Conservation (phyloP, 2,329 filamentous ascomycete species). For the Zymoseptoria brevis region DNA sequence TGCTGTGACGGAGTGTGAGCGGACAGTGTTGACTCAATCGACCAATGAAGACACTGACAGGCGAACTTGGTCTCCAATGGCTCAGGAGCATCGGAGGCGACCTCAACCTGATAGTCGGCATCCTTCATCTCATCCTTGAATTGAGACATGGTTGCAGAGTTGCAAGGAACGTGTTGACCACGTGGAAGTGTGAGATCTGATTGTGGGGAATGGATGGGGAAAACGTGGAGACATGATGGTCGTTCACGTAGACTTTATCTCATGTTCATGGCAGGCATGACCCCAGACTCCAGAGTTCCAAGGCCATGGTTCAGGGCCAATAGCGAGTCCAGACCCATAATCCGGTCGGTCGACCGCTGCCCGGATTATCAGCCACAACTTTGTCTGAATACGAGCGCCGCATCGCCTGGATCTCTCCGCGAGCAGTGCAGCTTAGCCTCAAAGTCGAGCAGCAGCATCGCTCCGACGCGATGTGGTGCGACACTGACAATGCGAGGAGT, state of each 20-base stretch:
- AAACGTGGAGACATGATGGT: slow-evolving; percentile 5
- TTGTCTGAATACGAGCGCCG: background rate
- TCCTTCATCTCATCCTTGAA: slow-evolving; percentile 4
- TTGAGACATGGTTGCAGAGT: slow-evolving; percentile 3
- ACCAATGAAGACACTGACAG: background rate
- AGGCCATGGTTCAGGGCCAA: background rate
- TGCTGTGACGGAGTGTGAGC: slow-evolving; percentile 4
- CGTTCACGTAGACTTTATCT: slow-evolving; percentile 4
- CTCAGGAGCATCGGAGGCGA: slow-evolving; percentile 2
- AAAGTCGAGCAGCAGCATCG: background rate
- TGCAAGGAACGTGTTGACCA: slow-evolving; percentile 3
- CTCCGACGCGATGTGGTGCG: background rate
- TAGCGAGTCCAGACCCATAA: background rate
- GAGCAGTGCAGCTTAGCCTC: background rate
- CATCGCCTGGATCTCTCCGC: background rate
- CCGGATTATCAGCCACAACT: background rate
- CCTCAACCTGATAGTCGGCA: slow-evolving; percentile 2
- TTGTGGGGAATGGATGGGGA: slow-evolving; percentile 2
- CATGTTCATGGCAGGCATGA: background rate
- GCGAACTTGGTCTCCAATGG: slow-evolving; percentile 5
- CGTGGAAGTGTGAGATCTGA: background rate
- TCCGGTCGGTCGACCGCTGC: background rate
- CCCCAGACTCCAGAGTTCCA: background rate
- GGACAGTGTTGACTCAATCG: too few species aligned
- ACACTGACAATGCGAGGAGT: background rate